Evolutionary conservation across 2,329 filamentous ascomycete species (phyloP).

Genomic region (Fusarium domesticum): DNA sequence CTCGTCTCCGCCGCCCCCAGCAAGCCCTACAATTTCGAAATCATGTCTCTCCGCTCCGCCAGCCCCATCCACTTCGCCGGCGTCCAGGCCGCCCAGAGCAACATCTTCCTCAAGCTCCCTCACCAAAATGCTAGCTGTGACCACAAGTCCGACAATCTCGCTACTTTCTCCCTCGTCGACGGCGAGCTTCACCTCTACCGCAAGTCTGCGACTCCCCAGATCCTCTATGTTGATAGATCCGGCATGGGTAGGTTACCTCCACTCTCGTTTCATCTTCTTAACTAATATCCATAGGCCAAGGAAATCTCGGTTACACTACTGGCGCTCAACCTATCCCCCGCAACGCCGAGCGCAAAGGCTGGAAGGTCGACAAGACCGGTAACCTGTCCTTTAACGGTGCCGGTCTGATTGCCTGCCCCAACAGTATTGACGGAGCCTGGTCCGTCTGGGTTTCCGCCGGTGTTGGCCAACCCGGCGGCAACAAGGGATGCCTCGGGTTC

Average conservation of each 20-base stretch:
- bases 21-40: constrained; percentile 40
- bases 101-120: constrained; percentile 43
- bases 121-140: constrained; percentile 50
- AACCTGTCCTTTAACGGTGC: constrained; percentile 46
- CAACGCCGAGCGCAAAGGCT: constrained; percentile 47
- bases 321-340: constrained; percentile 38
- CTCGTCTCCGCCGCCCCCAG: constrained; percentile 28
- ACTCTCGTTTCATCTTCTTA: not conserved
- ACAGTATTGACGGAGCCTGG: constrained; percentile 41
- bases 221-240: constrained; percentile 53
- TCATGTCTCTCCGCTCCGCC: constrained; percentile 50
- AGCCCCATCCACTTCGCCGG: constrained; percentile 46
- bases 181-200: constrained; percentile 48
- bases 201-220: constrained; percentile 40
- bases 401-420: constrained; percentile 53
- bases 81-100: constrained; percentile 44
- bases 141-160: constrained; percentile 37
- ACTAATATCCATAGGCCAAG: constrained; percentile 42
- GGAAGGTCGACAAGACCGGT: constrained; percentile 41
- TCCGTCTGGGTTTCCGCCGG: constrained; percentile 37
- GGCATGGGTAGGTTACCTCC: constrained; percentile 49
- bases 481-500: constrained; percentile 38
- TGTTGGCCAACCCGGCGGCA: constrained; percentile 34
- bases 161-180: constrained; percentile 49
- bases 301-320: constrained; percentile 51